Evolutionary conservation across 768 basidiomycete genomes (phyloP).

Genomic region (Rickenella mellea): DNA sequence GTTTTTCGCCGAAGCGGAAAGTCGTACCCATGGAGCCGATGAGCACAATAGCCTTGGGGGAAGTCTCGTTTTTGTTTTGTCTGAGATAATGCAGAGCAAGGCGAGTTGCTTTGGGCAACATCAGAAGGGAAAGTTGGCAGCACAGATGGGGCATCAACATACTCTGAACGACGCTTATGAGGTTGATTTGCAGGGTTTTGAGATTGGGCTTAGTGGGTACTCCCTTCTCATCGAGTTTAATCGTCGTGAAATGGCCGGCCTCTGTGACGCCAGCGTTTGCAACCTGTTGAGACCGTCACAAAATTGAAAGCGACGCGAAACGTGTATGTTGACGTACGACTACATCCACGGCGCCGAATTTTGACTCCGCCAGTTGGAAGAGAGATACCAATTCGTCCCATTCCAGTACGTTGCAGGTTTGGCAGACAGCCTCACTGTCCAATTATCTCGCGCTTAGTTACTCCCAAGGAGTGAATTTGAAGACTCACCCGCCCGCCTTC

Average conservation of each 20-base stretch:
- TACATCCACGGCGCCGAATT: constrained; percentile 41
- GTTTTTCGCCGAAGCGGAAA: neutral
- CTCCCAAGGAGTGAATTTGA: neutral
- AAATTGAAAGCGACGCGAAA: neutral
- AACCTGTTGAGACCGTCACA: constrained; percentile 19
- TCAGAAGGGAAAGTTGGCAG: neutral
- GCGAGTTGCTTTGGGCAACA: constrained; percentile 29
- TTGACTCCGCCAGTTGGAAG: constrained; percentile 38
- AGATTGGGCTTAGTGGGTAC: constrained; percentile 34
- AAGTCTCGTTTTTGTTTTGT: constrained; percentile 21
- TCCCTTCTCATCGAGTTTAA: constrained; percentile 17
- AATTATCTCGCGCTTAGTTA: neutral
- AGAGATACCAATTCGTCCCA: constrained; percentile 46
- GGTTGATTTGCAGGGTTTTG: constrained; percentile 40
- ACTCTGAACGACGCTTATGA: constrained; percentile 40
- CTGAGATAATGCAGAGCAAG: constrained; percentile 43
- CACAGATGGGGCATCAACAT: constrained; percentile 10
- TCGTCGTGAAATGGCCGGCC: constrained; percentile 10
- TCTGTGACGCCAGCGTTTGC: constrained; percentile 43
- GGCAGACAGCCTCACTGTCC: constrained; percentile 30
- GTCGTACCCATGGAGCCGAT: constrained; percentile 44
- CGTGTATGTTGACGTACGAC: constrained; percentile 27
- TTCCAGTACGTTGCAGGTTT: constrained; percentile 38
- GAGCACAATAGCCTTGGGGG: constrained; percentile 41
- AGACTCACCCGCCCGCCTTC: constrained; percentile 33